Percentiles rank a stretch among this genome's conserved stretches.
These are phyloP conservation scores for Leccinum longicurvipes DNA, from an alignment of 768 basidiomycete species.

Conservation along the genomic window DNA sequence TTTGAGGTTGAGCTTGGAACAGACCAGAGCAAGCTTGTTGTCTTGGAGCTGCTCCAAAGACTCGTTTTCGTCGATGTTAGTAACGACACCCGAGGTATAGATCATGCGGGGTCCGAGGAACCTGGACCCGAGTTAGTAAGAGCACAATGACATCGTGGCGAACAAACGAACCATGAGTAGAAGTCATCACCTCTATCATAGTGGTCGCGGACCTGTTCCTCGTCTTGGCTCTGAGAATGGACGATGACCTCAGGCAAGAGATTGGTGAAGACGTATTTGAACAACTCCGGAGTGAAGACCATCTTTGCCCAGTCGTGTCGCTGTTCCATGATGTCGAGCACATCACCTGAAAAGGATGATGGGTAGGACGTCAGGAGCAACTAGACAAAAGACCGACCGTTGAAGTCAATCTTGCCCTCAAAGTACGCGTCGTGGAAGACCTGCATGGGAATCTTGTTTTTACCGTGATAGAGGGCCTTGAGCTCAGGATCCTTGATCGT, in stretches of 20 bases:
- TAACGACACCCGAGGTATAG: conserved; percentile 91
- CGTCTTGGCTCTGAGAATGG: conserved; percentile 89
- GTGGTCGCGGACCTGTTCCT: conserved; percentile 92
- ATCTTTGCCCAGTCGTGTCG: conserved; percentile 96
- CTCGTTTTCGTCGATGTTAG: conserved; percentile 65
- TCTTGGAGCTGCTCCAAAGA: conserved; percentile 94
- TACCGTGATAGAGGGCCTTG: conserved; percentile 73
- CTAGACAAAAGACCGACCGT: conserved; percentile 50
- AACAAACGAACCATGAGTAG: conserved; percentile 62
- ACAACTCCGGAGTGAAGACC: conserved; percentile 84
- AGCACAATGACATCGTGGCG: background rate
- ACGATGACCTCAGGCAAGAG: conserved; percentile 92
- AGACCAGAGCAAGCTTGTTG: conserved; percentile 95
- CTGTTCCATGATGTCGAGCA: conserved; percentile 89
- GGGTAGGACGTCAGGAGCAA: background rate
- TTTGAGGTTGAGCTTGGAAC: conserved; percentile 88
- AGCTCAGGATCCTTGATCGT: conserved; percentile 83
- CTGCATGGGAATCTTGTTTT: conserved; percentile 96
- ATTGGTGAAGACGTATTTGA: conserved; percentile 87
- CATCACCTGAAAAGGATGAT: conserved; percentile 59
- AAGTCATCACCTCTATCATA: conserved; percentile 99
- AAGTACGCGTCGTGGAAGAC: conserved; percentile 97
- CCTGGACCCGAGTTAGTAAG: conserved; percentile 36
- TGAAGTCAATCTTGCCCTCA: conserved; percentile 93
- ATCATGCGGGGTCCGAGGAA: conserved; percentile 96